Conservation (phyloP, 1,284 basidiomycete species). For the Moniliella sp. region DNA sequence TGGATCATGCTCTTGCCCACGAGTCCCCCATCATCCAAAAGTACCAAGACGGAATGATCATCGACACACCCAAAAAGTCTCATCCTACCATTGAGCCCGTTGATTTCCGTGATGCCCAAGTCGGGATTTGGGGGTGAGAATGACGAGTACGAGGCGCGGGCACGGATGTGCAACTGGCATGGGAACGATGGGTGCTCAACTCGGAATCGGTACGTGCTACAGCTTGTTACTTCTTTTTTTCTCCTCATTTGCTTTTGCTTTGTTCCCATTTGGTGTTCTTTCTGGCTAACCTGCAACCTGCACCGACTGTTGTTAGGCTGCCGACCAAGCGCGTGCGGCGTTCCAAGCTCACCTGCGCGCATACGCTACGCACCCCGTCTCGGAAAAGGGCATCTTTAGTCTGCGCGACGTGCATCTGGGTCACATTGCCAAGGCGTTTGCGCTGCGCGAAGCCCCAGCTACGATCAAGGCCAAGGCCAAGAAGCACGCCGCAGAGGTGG, state of each 20-base stretch:
- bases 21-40: slow-evolving; percentile 71
- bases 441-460: slow-evolving; percentile 72
- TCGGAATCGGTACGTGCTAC: slow-evolving; percentile 45
- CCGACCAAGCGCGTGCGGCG: slow-evolving; percentile 56
- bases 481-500: slow-evolving; percentile 3
- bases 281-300: neutral
- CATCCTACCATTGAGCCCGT: slow-evolving; percentile 1
- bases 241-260: neutral
- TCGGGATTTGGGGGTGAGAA: slow-evolving; percentile 63
- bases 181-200: slow-evolving; percentile 76
- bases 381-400: slow-evolving; percentile 88
- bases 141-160: slow-evolving; percentile 61
- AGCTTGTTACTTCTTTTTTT: neutral
- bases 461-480: slow-evolving; percentile 36
- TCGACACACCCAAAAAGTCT: slow-evolving; percentile 1
- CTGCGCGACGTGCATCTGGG: slow-evolving; percentile 78
- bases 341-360: slow-evolving; percentile 82
- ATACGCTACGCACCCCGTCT: slow-evolving; percentile 84
- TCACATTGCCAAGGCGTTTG: slow-evolving; percentile 88
- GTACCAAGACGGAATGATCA: slow-evolving; percentile 57
- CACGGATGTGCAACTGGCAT: slow-evolving; percentile 80
- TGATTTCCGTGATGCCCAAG: slow-evolving; percentile 4
- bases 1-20: slow-evolving; percentile 71
- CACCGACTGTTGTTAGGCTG: slow-evolving; percentile 44
- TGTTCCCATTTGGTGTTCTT: neutral